These are phyloP conservation scores for Hypoxylon sp. DNA, from an alignment of 2,329 filamentous ascomycete species.

Conservation along the genomic window DNA sequence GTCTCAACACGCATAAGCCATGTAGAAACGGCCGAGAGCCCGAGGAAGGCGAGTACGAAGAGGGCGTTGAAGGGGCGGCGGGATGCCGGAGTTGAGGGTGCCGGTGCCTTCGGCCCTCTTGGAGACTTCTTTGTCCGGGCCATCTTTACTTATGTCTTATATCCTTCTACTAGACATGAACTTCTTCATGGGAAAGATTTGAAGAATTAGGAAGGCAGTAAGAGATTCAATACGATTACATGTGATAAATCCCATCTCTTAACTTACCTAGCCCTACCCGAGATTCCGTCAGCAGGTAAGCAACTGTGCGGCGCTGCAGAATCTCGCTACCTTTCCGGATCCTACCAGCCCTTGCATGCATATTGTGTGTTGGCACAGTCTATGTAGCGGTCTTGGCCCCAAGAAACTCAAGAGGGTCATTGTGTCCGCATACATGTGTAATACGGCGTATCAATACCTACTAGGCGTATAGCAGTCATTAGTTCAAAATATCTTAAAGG, in stretches of 20 bases:
- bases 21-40: constrained; percentile 31
- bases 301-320: constrained; percentile 1
- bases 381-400: neutral
- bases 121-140: constrained; percentile 11
- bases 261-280: neutral
- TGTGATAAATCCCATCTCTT: neutral
- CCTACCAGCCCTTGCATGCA: neutral
- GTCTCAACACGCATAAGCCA: constrained; percentile 50
- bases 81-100: constrained; percentile 1
- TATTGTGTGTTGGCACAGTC: constrained; percentile 8
- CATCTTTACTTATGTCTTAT: constrained; percentile 15
- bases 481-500: no score
- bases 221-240: neutral
- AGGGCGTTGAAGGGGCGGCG: constrained; percentile 40
- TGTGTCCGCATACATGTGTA: neutral
- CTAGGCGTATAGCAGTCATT: neutral
- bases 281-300: neutral
- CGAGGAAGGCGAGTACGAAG: constrained; percentile 37
- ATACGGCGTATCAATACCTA: neutral
- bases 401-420: neutral
- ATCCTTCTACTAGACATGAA: neutral
- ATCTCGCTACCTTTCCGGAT: neutral
- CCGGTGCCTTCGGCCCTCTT: neutral
- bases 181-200: neutral
- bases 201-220: neutral